Evolutionary conservation across 2,329 filamentous ascomycete genomes (phyloP).

Genomic region (Trichoderma atrobrunneum): DNA sequence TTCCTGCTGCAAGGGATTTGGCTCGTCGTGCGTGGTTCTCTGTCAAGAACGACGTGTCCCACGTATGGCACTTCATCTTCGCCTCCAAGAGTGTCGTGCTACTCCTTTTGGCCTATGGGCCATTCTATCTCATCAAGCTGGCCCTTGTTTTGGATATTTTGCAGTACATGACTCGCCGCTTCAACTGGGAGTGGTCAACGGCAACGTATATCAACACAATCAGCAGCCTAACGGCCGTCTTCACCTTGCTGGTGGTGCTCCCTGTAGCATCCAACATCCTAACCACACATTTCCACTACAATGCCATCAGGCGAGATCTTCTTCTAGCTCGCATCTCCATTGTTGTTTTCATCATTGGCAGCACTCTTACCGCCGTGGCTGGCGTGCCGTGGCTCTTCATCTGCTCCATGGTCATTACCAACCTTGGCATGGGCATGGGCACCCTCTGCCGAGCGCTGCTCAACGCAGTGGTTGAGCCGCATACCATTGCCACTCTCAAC

Average conservation of each 20-base stretch:
- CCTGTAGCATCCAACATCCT: slow-evolving; percentile 36
- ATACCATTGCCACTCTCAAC: slow-evolving; percentile 54
- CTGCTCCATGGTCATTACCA: slow-evolving; percentile 43
- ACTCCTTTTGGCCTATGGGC: slow-evolving; percentile 36
- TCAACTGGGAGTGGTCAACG: slow-evolving; percentile 46
- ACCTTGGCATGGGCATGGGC: slow-evolving; percentile 44
- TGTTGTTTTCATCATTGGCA: slow-evolving; percentile 32
- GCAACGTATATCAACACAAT: slow-evolving; percentile 43
- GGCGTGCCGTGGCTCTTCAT: slow-evolving; percentile 36
- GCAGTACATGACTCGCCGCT: slow-evolving; percentile 54
- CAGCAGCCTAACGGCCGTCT: slow-evolving; percentile 37
- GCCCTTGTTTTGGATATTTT: slow-evolving; percentile 39
- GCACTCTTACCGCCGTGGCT: slow-evolving; percentile 39
- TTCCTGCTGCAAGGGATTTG: slow-evolving; percentile 9
- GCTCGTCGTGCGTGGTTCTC: slow-evolving; percentile 29
- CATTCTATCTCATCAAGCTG: slow-evolving; percentile 31
- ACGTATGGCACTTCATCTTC: slow-evolving; percentile 41
- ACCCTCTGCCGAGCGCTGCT: slow-evolving; percentile 48
- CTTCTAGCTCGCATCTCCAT: slow-evolving; percentile 38
- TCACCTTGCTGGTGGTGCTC: slow-evolving; percentile 39
- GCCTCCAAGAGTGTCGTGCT: slow-evolving; percentile 38
- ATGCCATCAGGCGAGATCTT: slow-evolving; percentile 40
- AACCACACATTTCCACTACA: slow-evolving; percentile 30
- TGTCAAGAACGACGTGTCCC: slow-evolving; percentile 31
- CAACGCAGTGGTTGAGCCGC: slow-evolving; percentile 52